Evolutionary conservation across 2,329 filamentous ascomycete species (phyloP).

Genomic region (Achaetomium macrosporum): DNA sequence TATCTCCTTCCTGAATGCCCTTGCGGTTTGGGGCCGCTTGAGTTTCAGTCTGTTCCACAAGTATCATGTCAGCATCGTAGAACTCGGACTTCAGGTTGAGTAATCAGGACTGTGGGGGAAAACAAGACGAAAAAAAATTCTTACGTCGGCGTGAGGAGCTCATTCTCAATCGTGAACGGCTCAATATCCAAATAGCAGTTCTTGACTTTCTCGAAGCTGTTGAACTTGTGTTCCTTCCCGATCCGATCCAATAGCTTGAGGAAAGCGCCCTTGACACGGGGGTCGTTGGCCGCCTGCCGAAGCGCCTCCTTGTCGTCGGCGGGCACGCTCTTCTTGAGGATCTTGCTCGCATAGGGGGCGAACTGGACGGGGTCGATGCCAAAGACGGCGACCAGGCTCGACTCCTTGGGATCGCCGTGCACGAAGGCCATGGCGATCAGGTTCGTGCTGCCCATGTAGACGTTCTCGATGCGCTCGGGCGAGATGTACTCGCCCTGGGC

Average conservation of each 20-base stretch:
- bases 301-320: constrained; percentile 62
- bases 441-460: constrained; percentile 75
- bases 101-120: too few relatives aligned
- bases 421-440: constrained; percentile 79
- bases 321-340: constrained; percentile 62
- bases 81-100: too few relatives aligned
- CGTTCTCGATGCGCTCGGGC: constrained; percentile 93
- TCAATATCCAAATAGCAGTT: constrained; percentile 72
- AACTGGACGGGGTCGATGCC: constrained; percentile 83
- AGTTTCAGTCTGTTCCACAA: constrained; percentile 47
- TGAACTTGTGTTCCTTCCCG: constrained; percentile 79
- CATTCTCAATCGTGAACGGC: constrained; percentile 89
- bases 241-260: constrained; percentile 73
- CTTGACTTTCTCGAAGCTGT: constrained; percentile 79
- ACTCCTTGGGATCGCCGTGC: constrained; percentile 81
- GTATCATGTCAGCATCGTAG: constrained; percentile 8
- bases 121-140: constrained; percentile 31
- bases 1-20: constrained; percentile 48
- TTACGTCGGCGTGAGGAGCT: constrained; percentile 82
- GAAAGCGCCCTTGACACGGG: constrained; percentile 67
- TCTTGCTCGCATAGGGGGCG: constrained; percentile 69
- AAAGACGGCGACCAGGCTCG: constrained; percentile 77
- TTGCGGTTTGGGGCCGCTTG: constrained; percentile 52
- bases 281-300: constrained; percentile 59
- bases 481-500: constrained; percentile 98